Evolutionary conservation across 78 protist genomes (phyloP).

Genomic region (Isochrysis galbana): DNA sequence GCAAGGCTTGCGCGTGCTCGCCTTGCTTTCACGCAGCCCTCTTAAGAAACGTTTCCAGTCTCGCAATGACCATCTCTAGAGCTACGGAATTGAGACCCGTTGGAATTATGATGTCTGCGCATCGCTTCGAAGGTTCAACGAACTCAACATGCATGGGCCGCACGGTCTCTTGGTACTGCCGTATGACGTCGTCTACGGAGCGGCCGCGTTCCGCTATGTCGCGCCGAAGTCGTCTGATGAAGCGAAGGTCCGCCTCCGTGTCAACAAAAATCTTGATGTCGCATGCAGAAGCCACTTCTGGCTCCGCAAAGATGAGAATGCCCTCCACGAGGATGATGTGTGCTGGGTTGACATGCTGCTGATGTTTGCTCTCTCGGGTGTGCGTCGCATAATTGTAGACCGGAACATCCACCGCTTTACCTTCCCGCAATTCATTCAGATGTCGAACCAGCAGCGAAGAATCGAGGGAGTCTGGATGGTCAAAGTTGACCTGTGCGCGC

Average conservation of each 20-base stretch:
- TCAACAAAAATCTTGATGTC: slow-evolving; percentile 52
- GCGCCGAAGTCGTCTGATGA: not conserved
- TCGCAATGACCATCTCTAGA: slow-evolving; percentile 7
- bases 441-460: not conserved
- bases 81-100: slow-evolving; percentile 7
- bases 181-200: not conserved
- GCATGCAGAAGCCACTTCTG: not conserved
- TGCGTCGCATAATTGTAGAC: not conserved
- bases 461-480: not conserved
- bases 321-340: slow-evolving; percentile 48
- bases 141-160: slow-evolving; percentile 6
- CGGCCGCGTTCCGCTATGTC: not conserved
- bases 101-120: slow-evolving; percentile 5
- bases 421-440: not conserved
- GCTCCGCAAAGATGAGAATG: not conserved
- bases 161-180: not conserved
- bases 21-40: too few species aligned
- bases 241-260: slow-evolving; percentile 34
- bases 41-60: not conserved
- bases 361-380: not conserved
- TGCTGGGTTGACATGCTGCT: not conserved
- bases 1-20: too few species aligned
- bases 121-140: not conserved
- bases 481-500: not conserved
- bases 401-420: not conserved